Percentiles rank a stretch among this genome's conserved stretches.
phyloP scores from a whole-genome alignment of 2,329 filamentous ascomycete genomes.

The Sporothrix schenckii region DNA sequence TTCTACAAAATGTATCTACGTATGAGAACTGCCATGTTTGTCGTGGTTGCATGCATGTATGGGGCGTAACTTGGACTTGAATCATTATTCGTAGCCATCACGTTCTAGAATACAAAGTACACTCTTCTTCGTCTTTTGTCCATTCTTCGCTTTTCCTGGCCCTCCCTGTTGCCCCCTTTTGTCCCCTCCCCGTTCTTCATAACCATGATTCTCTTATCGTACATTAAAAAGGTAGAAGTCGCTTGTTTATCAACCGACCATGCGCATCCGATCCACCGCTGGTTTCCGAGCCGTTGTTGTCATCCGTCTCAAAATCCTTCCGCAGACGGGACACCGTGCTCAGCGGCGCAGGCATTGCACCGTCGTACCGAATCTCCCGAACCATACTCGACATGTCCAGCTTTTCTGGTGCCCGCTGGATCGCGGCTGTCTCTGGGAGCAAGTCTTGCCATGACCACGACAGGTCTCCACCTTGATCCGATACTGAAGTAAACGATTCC shows the following conservation, averaged over 20 bases:
- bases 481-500: neutral
- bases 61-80: neutral
- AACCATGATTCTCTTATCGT: slow-evolving; percentile 9
- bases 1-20: slow-evolving; percentile 25
- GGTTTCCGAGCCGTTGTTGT: slow-evolving; percentile 26
- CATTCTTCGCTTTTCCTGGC: neutral
- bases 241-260: slow-evolving; percentile 24
- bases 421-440: neutral
- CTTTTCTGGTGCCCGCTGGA: neutral
- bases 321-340: neutral
- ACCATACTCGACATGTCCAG: neutral
- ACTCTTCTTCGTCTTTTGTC: neutral
- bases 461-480: neutral
- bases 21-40: neutral
- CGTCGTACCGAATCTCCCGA: neutral
- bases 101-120: slow-evolving; percentile 21
- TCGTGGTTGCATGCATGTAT: neutral
- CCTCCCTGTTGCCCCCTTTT: neutral
- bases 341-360: neutral
- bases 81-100: slow-evolving; percentile 23
- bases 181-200: neutral
- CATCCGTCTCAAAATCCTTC: slow-evolving; percentile 28
- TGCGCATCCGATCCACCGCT: slow-evolving; percentile 30
- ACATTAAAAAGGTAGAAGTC: slow-evolving; percentile 29
- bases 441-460: slow-evolving; percentile 26